Base-by-base conservation (phyloP, 108 stramenopile species). In the Skeletonema potamos region DNA sequence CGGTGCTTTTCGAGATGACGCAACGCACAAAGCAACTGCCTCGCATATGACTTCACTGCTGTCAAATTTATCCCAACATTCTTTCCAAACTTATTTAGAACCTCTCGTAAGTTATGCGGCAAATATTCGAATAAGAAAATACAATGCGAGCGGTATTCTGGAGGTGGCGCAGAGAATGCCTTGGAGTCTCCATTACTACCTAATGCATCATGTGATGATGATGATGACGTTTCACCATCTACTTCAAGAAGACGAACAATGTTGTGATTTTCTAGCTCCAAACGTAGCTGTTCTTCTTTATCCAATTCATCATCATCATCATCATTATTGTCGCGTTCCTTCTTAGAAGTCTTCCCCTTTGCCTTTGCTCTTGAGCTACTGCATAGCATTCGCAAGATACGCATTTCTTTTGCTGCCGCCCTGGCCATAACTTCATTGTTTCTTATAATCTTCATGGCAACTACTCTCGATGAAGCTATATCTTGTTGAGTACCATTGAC, bases 351-450 rank as follows among this genome's bases (percentile, higher is more conserved):
- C 12, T 54, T 67, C 0, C 41, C 30, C 20, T 34, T 54, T 55
- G 63, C 41, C 62, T 36, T 33, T 54, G 17, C 18, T 65, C 39
- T 58, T 64, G 55, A 39, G 72, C 39, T 34, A n/a, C 26, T 75
- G 65, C 22, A 77, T 1, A 84, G 64, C 71, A 84, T 68, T 43
- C 83, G 73, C 43, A 86, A 61, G 22, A 86, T 86, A n/a, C 76
- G 76, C 41, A 92, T 77, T 74, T 98, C 97, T 48, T 92, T 89
- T 37, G 79, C 59, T 4, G 94, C 97, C 6, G 93, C 94, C 73
- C 96, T 97, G 41, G 92, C 89, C 98, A 99, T 99, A n/a, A 89
- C 92, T 48, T 99, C 97, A 68, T 99, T 98, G 78, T 91, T 93
- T 6, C 99, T 86, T 76, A 99, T 95, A 48, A 97, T 79, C 75